phyloP scores from a whole-genome alignment of 345 rosid species.

The Pistacia vera region DNA sequence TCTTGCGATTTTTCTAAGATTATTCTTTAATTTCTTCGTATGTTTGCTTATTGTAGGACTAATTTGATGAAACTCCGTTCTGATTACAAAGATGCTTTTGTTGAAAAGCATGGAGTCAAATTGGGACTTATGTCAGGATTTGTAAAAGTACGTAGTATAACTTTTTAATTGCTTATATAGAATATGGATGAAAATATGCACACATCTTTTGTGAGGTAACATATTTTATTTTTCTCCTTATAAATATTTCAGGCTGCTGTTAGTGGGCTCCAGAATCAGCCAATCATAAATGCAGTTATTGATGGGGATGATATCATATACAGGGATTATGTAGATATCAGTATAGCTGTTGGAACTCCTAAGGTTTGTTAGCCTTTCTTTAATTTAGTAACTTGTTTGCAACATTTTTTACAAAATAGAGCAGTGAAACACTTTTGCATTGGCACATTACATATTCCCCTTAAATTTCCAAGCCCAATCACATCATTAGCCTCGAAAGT shows the following conservation, averaged over 20 bases:
- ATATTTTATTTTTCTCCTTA: neutral
- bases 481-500: neutral
- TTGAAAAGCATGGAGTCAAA: slow-evolving; percentile 97
- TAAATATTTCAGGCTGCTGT: slow-evolving; percentile 83
- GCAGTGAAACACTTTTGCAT: neutral
- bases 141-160: slow-evolving; percentile 58
- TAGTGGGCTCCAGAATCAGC: slow-evolving; percentile 94
- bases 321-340: slow-evolving; percentile 91
- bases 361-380: slow-evolving; percentile 41
- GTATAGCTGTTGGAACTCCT: slow-evolving; percentile 80
- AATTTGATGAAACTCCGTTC: slow-evolving; percentile 98
- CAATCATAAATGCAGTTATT: slow-evolving; percentile 95
- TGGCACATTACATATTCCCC: neutral
- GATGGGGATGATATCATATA: slow-evolving; percentile 98
- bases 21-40: slow-evolving; percentile 7
- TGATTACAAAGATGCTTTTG: slow-evolving; percentile 93
- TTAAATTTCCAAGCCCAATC: neutral
- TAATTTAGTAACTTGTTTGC: neutral
- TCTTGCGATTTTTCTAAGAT: neutral
- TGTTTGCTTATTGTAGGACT: slow-evolving; percentile 57
- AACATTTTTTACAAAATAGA: neutral
- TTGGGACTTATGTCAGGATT: slow-evolving; percentile 99
- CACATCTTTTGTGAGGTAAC: neutral
- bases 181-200: neutral
- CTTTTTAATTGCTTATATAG: neutral